phyloP scores from a whole-genome alignment of 2,329 filamentous ascomycete genomes.

The Cladorrhinum sp. region DNA sequence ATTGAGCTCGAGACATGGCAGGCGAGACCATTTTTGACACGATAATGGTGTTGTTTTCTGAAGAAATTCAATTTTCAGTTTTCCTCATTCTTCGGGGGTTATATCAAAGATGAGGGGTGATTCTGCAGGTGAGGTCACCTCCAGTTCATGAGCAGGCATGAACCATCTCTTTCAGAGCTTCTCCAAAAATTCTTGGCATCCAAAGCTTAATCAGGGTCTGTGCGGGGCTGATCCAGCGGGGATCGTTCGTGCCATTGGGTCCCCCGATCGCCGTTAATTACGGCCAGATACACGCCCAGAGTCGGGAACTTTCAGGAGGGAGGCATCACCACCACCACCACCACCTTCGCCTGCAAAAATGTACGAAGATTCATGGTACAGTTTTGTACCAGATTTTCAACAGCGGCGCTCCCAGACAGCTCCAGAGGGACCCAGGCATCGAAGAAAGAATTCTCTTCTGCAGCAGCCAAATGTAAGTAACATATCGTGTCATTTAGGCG shows the following conservation, averaged over 20 bases:
- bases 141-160: constrained; percentile 3
- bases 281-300: background rate
- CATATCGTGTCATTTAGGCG: background rate
- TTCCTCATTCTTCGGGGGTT: background rate
- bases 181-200: constrained; percentile 6
- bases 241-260: background rate
- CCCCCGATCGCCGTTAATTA: background rate
- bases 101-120: background rate
- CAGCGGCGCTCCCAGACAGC: constrained; percentile 42
- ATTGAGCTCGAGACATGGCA: constrained; percentile 11
- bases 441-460: constrained; percentile 67
- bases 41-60: background rate
- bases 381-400: constrained; percentile 63
- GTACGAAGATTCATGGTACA: constrained; percentile 86
- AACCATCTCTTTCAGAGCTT: constrained; percentile 5
- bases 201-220: constrained; percentile 2
- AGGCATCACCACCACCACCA: background rate
- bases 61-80: background rate
- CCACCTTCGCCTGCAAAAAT: constrained; percentile 49
- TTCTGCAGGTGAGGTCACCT: constrained; percentile 16
- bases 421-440: constrained; percentile 51
- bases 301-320: background rate
- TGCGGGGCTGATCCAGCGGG: background rate
- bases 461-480: constrained; percentile 60
- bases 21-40: constrained; percentile 19